A percentile compares a stretch with the other conserved stretches of the same genome.
These are phyloP conservation scores for Ceratocystis destructans DNA, from an alignment of 2,329 filamentous ascomycete species.

Conservation along the genomic window DNA sequence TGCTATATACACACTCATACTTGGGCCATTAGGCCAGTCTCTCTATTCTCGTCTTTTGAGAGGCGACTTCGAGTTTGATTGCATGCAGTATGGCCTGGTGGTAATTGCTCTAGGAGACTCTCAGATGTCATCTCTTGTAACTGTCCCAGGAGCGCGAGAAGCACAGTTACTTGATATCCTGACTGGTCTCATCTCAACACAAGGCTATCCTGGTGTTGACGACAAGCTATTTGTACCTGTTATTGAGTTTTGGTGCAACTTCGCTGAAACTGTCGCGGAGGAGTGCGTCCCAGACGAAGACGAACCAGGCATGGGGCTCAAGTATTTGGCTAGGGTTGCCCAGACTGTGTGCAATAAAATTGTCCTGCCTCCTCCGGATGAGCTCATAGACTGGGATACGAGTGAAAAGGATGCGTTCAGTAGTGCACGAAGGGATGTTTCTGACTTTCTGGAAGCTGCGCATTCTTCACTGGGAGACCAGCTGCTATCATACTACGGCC, in stretches of 20 bases:
- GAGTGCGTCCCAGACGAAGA: conserved; percentile 38
- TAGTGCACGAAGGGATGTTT: conserved; percentile 65
- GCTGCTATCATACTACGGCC: conserved; percentile 43
- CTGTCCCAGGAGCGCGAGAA: conserved; percentile 36
- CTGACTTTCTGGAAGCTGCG: conserved; percentile 59
- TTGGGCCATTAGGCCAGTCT: conserved; percentile 43
- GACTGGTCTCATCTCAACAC: conserved; percentile 50
- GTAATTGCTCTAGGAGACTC: conserved; percentile 57
- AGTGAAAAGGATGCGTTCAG: conserved; percentile 53
- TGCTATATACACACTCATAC: conserved; percentile 44
- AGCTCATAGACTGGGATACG: conserved; percentile 54
- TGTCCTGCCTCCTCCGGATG: conserved; percentile 46
- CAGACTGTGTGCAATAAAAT: conserved; percentile 56
- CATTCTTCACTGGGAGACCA: conserved; percentile 47
- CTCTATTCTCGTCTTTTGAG: conserved; percentile 42
- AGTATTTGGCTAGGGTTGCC: conserved; percentile 34
- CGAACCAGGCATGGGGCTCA: conserved; percentile 24
- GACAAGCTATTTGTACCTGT: conserved; percentile 61
- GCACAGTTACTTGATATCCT: conserved; percentile 43
- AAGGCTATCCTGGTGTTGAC: conserved; percentile 55
- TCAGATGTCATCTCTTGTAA: conserved; percentile 46
- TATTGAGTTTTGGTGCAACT: conserved; percentile 70
- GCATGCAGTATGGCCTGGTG: conserved; percentile 51
- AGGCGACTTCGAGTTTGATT: conserved; percentile 50
- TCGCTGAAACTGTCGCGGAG: conserved; percentile 55